Evolutionary conservation across 805 yeast species (phyloP), one percentile per base, ranked within the genome.

Genomic region (Zygotorulaspora chibaensis): DNA sequence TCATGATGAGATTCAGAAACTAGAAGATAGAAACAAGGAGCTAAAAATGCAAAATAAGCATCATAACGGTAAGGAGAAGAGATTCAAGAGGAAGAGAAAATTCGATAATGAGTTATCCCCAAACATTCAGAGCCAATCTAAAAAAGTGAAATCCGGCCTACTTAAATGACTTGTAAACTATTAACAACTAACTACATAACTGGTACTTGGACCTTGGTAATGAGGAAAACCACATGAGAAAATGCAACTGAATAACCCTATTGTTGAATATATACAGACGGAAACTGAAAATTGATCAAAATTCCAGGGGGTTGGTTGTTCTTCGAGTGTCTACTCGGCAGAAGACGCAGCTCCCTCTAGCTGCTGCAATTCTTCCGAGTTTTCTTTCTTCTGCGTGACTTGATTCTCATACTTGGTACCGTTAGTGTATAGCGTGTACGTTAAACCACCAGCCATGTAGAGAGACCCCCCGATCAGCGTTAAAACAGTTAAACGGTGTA

Each of bases 401-500:
- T 74, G 70, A 42, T 68, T 65, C 58, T 77, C 81, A 45, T 74
- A 75, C 44, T 70, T 69, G 56, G 72, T 72, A 51, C 81, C 80
- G 38, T 77, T 78, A 53, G 65, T 69, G 62, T 76, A 78, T 45
- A 79, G 61, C 11, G 77, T 76, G 63, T 73, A 75, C 17, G 71
- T 70, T 38, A 79, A 69, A 46, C 80, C 81, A 26, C 74, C 76
- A 9, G 71, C 56, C 73, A 79, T 73, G 62, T 75, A 78, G 42
- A 70, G 45, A 0, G 76, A 65, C 37, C 75, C 75, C 40, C 90
- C 90, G 16, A 81, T 76, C 26, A 84, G 70, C 2, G 84, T 75
- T 17, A 84, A 61, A 37, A 84, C 89, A 0, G 87, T 81, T 48
- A 83, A 63, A 68, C 91, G 82, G 65, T 84, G 91, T 23, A 75